Percentiles rank a stretch among this genome's conserved stretches.
Evolutionary conservation across 164 flowering plant genomes (phyloP).

Genomic region (Cinnamomum chago): DNA sequence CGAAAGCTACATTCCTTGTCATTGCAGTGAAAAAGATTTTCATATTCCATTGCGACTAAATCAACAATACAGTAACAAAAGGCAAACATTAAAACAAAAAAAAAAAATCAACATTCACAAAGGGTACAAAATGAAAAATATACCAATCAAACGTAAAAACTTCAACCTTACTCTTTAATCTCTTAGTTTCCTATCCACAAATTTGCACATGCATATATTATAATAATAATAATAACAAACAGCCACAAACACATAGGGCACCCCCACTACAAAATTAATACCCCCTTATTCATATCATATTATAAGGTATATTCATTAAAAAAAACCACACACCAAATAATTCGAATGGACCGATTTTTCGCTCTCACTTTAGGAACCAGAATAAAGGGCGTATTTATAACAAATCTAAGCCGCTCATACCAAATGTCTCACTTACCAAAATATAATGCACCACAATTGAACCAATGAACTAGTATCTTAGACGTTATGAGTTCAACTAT

Average conservation of each 20-base stretch:
- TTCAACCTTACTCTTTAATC: background rate
- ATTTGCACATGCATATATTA: background rate
- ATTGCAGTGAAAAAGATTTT: background rate
- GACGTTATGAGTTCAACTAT: no score
- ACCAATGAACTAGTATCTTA: no score
- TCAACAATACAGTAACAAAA: background rate
- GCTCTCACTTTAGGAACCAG: no score
- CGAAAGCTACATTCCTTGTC: background rate
- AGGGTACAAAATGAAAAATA: background rate
- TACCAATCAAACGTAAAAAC: no score
- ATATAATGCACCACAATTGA: no score
- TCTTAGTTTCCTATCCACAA: background rate
- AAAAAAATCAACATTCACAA: background rate
- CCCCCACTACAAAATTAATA: background rate
- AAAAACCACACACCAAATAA: no score
- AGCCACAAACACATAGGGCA: background rate
- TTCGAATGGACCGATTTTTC: no score
- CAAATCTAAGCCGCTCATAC: no score
- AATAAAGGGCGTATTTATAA: no score
- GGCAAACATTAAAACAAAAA: background rate
- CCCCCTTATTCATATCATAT: background rate
- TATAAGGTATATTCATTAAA: no score
- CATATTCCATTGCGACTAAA: background rate
- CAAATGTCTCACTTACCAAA: no score
- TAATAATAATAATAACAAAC: background rate